Conservation (phyloP, 73 alveolate genomes). For the Paramecium tetraurelia region DNA sequence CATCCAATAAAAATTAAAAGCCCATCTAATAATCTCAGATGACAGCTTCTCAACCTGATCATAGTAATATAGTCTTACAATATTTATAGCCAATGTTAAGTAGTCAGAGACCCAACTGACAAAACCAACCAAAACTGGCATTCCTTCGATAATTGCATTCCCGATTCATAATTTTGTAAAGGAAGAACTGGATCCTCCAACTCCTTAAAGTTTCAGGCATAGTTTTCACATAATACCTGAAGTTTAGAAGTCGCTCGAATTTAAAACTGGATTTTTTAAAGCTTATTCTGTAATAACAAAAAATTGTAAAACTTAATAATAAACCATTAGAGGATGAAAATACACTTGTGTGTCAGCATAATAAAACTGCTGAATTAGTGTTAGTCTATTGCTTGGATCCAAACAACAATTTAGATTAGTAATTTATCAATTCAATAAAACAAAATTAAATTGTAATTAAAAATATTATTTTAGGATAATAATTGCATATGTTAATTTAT, state of each 20-base stretch:
- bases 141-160: not conserved
- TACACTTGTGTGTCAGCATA: not conserved
- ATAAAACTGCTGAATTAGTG: not conserved
- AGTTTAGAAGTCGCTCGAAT: not conserved
- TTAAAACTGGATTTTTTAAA: not conserved
- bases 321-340: not conserved
- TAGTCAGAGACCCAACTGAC: not conserved
- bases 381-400: not conserved
- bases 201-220: not conserved
- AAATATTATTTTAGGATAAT: not conserved
- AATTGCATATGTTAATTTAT: not conserved
- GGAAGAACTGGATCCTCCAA: not conserved
- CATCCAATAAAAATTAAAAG: not conserved
- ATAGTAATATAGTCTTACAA: not conserved
- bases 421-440: not conserved
- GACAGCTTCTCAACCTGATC: not conserved
- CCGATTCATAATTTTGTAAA: not conserved
- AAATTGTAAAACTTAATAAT: not conserved
- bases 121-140: not conserved
- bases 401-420: not conserved
- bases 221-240: not conserved
- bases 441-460: not conserved
- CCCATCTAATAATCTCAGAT: not conserved
- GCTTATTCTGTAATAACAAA: not conserved
- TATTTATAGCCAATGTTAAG: not conserved